Base-by-base conservation (phyloP, 108 stramenopile genomes). In the Cyclotella kingstonii region DNA sequence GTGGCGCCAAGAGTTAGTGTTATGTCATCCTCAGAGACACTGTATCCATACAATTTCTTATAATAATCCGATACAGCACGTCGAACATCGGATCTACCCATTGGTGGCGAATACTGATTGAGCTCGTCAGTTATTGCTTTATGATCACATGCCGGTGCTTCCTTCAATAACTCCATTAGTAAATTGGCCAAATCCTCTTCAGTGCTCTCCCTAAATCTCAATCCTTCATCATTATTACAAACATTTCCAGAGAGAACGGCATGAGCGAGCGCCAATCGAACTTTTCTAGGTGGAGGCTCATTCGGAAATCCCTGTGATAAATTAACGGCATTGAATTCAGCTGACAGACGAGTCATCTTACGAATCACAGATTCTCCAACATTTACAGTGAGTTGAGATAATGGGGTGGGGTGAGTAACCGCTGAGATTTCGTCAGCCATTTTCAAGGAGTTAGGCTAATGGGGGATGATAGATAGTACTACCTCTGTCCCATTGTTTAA, bases 101-200 rank as follows among this genome's bases (percentile, higher is more conserved):
- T 83, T 11, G 86, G 86, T 21, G 84, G 84, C 2, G 73, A 76
- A 54, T 88, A 88, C 50, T 88, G 86, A 76, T 88, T 88, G 7
- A 84, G 54, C 38, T 66, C 74, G 62, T 88, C 86, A 22, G 46
- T 54, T 35, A 19, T 4, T 15, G 46, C 23, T 10, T 64, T 29
- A 18, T 7, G 26, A n/a, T 51, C 31, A 10, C 12, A 6, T 14
- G 35, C 22, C 9, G 40, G 17, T 27, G 41, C 14, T 21, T 56
- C 38, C 11, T 26, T 46, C 54, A 76, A 50, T 14, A 65, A 57
- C 2, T 26, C 26, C 9, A 61, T 11, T 0, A 76, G 33, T 15
- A 63, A 70, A 19, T 54, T 36, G 6, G 55, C 23, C 59, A 76
- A 35, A 4, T 46, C 56, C 2, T 66, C 19, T 21, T 57, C 66